Conservation (phyloP, 2,329 filamentous ascomycete genomes). For the Penicillium sp. region DNA sequence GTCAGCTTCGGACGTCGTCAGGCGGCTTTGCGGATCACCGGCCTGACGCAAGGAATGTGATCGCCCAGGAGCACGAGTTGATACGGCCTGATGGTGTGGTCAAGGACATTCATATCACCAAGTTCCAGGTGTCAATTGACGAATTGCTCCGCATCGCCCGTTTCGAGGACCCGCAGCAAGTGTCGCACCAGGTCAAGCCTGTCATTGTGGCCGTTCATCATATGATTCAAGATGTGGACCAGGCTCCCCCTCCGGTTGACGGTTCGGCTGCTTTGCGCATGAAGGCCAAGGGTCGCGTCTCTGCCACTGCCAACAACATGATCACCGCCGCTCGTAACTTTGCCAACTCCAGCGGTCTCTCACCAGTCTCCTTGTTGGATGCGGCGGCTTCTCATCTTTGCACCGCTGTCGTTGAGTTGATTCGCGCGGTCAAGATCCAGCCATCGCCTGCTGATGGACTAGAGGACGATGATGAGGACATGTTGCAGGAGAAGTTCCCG, state of each 20-base stretch:
- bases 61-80: constrained; percentile 72
- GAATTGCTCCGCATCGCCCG: constrained; percentile 81
- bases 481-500: constrained; percentile 66
- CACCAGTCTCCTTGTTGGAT: constrained; percentile 89
- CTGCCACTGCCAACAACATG: constrained; percentile 91
- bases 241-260: constrained; percentile 59
- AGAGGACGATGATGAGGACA: constrained; percentile 69
- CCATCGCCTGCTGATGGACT: constrained; percentile 73
- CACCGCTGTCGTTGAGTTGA: constrained; percentile 79
- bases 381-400: constrained; percentile 90
- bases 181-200: constrained; percentile 83
- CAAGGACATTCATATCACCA: constrained; percentile 89
- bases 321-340: constrained; percentile 96
- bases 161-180: constrained; percentile 69
- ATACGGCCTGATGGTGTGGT: constrained; percentile 74
- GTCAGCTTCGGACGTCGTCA: constrained; percentile 77
- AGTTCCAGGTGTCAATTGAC: constrained; percentile 92
- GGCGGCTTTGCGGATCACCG: constrained; percentile 63
- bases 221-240: constrained; percentile 76
- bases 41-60: constrained; percentile 40
- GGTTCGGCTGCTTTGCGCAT: constrained; percentile 61
- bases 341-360: constrained; percentile 76
- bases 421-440: constrained; percentile 81
- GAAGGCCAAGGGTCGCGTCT: constrained; percentile 78
- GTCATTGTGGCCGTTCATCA: constrained; percentile 80